Conservation (phyloP, 306 rosid genomes). For the Acacia confusa region DNA sequence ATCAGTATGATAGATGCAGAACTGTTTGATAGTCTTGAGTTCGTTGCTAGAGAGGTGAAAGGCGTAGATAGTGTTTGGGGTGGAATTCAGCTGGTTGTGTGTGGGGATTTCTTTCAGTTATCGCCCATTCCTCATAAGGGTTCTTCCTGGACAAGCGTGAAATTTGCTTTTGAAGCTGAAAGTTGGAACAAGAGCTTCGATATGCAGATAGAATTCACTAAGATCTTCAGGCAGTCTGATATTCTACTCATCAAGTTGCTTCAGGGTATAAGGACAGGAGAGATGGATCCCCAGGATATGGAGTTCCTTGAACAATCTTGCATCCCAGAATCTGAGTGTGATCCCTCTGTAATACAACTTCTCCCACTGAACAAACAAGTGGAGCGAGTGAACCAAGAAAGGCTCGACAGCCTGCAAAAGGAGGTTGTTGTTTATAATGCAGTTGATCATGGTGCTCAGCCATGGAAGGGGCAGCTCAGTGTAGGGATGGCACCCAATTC, state of each 20-base stretch:
- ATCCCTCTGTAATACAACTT: slow-evolving; percentile 47
- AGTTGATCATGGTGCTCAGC: slow-evolving; percentile 35
- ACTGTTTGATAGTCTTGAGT: slow-evolving; percentile 47
- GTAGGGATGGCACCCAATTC: slow-evolving; percentile 41
- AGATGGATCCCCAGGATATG: slow-evolving; percentile 31
- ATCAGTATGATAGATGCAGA: slow-evolving; percentile 52
- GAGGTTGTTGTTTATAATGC: slow-evolving; percentile 37
- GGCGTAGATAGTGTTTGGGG: slow-evolving; percentile 46
- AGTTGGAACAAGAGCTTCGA: slow-evolving; percentile 59
- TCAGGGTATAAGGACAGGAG: slow-evolving; percentile 55
- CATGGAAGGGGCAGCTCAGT: slow-evolving; percentile 40
- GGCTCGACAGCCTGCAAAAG: slow-evolving; percentile 39
- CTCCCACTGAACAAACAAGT: slow-evolving; percentile 49
- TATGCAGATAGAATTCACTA: slow-evolving; percentile 43
- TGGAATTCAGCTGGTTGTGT: slow-evolving; percentile 61
- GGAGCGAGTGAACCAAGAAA: slow-evolving; percentile 42
- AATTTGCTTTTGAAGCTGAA: slow-evolving; percentile 58
- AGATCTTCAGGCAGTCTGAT: slow-evolving; percentile 59
- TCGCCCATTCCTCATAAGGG: slow-evolving; percentile 34
- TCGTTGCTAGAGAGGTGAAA: slow-evolving; percentile 36
- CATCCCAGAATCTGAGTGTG: slow-evolving; percentile 15
- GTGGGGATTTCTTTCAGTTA: slow-evolving; percentile 72
- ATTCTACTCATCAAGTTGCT: slow-evolving; percentile 45
- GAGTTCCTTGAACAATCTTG: slow-evolving; percentile 36
- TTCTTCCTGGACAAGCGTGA: not conserved